Evolutionary conservation across 1,284 basidiomycete species (phyloP).

Genomic region (Pisolithus thermaeus): DNA sequence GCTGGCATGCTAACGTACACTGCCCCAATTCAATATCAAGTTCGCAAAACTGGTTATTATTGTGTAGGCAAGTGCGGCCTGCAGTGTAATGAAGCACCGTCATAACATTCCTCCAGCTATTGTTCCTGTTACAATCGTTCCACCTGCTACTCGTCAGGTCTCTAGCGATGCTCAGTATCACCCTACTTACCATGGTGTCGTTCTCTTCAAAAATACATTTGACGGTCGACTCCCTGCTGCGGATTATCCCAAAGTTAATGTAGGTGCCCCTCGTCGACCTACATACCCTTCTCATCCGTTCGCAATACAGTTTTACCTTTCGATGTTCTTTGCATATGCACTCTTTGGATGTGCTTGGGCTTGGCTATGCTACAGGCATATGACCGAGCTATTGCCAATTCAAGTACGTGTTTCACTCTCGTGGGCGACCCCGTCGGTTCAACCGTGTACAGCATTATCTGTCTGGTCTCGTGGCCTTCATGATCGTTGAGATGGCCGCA

Average conservation of each 20-base stretch:
- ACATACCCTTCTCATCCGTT: neutral
- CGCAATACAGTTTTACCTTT: conserved; percentile 74
- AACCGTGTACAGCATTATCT: conserved; percentile 73
- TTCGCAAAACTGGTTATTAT: conserved; percentile 91
- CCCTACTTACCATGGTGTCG: conserved; percentile 76
- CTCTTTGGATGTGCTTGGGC: conserved; percentile 73
- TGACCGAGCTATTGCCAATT: conserved; percentile 79
- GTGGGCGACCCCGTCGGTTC: conserved; percentile 3
- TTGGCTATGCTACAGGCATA: conserved; percentile 78
- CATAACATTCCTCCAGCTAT: conserved; percentile 47
- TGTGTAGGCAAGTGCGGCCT: conserved; percentile 71
- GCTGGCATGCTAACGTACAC: conserved; percentile 47
- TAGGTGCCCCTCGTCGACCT: conserved; percentile 37
- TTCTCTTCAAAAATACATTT: conserved; percentile 88
- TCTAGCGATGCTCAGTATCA: conserved; percentile 55
- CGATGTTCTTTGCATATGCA: conserved; percentile 75
- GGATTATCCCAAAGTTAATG: conserved; percentile 97
- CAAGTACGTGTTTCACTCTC: conserved; percentile 47
- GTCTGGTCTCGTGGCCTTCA: conserved; percentile 83
- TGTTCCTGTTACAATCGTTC: conserved; percentile 73
- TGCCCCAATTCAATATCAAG: conserved; percentile 69
- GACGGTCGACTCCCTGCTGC: conserved; percentile 85
- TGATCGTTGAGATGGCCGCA: conserved; percentile 92
- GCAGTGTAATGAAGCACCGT: conserved; percentile 5
- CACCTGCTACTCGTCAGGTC: conserved; percentile 30